Evolutionary conservation across 257 asterid genomes (phyloP).

Genomic region (Cinchona pubescens): DNA sequence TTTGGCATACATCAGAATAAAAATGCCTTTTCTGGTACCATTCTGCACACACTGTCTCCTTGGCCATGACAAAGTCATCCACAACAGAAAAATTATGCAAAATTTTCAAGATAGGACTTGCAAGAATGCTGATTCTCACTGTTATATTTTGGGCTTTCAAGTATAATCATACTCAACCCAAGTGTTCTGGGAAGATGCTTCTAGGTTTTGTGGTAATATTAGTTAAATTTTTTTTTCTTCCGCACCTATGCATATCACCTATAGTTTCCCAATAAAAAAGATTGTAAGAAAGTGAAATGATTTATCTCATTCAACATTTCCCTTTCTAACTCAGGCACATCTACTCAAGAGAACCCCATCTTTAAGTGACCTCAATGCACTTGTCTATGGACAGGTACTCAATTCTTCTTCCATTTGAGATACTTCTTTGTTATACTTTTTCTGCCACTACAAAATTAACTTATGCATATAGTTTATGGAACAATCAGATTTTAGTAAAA

Average conservation of each 20-base stretch:
- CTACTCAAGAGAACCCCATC: constrained; percentile 83
- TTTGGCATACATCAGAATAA: background rate
- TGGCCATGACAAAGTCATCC: background rate
- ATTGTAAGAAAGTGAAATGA: background rate
- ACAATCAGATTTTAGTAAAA: constrained; percentile 1
- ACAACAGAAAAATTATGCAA: background rate
- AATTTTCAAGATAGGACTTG: background rate
- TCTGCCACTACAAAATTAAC: constrained; percentile 19
- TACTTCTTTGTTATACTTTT: constrained; percentile 1
- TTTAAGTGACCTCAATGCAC: constrained; percentile 72
- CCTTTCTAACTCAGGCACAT: constrained; percentile 56
- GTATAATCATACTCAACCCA: background rate
- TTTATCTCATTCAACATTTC: background rate
- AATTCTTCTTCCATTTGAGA: constrained; percentile 8
- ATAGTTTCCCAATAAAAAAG: background rate
- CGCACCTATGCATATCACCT: background rate
- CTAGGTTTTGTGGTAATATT: background rate
- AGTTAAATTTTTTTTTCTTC: background rate
- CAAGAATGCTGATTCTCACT: background rate
- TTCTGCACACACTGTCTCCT: background rate
- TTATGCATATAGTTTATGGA: constrained; percentile 17
- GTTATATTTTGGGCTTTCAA: background rate
- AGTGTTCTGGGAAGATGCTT: background rate
- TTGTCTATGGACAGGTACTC: constrained; percentile 88
- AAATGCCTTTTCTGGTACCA: background rate